Evolutionary conservation across 129 eudicot species (phyloP).

Genomic region (Kitagawia praeruptora): DNA sequence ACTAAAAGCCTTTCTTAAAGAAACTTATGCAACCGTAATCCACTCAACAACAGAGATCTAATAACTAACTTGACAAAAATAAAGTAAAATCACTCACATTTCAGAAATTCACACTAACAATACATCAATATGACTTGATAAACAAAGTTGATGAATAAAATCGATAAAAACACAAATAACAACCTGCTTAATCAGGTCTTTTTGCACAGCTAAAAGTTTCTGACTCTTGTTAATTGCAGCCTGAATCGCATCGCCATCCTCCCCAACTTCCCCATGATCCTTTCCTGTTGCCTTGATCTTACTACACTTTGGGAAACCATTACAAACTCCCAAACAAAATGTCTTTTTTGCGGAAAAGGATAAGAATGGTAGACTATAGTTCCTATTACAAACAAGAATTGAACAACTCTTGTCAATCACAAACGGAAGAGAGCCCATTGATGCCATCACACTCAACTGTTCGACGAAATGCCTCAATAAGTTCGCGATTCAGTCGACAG

Average conservation of each 20-base stretch:
- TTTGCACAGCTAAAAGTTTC: constrained; percentile 65
- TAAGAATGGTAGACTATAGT: constrained; percentile 24
- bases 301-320: constrained; percentile 19
- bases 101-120: background rate
- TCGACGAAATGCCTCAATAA: constrained; percentile 19
- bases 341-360: constrained; percentile 24
- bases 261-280: constrained; percentile 29
- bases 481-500: background rate
- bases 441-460: constrained; percentile 32
- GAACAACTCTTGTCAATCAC: constrained; percentile 27
- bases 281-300: constrained; percentile 31
- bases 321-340: constrained; percentile 16
- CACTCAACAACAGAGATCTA: background rate
- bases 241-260: constrained; percentile 34
- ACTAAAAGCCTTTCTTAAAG: background rate
- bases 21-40: background rate
- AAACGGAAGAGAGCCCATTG: constrained; percentile 49
- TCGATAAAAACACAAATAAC: background rate
- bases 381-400: constrained; percentile 16
- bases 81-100: background rate
- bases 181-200: constrained; percentile 60
- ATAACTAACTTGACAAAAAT: background rate
- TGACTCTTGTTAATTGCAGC: constrained; percentile 82
- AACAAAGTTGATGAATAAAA: background rate
- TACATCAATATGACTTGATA: background rate